Evolutionary conservation across 2,329 filamentous ascomycete genomes (phyloP).

Genomic region (Clonostachys sp.): DNA sequence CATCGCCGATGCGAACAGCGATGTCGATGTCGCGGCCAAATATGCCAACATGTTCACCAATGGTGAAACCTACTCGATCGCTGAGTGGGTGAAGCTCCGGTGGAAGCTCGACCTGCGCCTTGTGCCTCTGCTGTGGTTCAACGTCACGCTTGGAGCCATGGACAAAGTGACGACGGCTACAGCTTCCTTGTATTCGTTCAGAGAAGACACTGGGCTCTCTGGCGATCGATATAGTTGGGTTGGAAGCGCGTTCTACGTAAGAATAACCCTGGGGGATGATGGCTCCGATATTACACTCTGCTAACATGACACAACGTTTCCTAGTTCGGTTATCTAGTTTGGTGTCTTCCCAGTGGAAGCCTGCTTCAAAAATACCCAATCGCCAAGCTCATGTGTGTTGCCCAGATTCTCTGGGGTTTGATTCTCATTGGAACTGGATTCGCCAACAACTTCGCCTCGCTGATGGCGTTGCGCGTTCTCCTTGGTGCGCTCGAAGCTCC

Average conservation of each 20-base stretch:
- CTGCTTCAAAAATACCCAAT: not conserved
- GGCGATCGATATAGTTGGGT: slow-evolving; percentile 18
- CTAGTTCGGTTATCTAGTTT: slow-evolving; percentile 1
- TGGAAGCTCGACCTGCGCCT: slow-evolving; percentile 14
- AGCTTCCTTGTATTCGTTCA: slow-evolving; percentile 17
- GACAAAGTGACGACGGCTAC: slow-evolving; percentile 23
- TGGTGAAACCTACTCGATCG: slow-evolving; percentile 2
- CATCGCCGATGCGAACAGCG: not conserved
- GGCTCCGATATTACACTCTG: slow-evolving; percentile 20
- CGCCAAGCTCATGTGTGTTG: slow-evolving; percentile 1
- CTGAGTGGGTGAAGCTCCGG: slow-evolving; percentile 7
- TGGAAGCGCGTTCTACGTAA: slow-evolving; percentile 15
- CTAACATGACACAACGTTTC: not conserved
- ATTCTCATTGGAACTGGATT: slow-evolving; percentile 1
- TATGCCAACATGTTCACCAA: slow-evolving; percentile 5
- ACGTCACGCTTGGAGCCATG: slow-evolving; percentile 17
- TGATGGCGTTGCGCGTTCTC: not conserved
- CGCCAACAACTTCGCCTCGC: slow-evolving; percentile 1
- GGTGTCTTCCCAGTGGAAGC: not conserved
- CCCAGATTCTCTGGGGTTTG: slow-evolving; percentile 1
- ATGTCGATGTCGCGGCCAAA: slow-evolving; percentile 3
- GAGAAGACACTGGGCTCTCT: slow-evolving; percentile 11
- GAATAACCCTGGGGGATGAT: slow-evolving; percentile 6
- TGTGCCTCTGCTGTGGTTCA: slow-evolving; percentile 14
- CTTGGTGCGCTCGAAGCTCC: not conserved